Percentiles rank a stretch among this genome's conserved stretches.
Conservation (phyloP, 2,329 filamentous ascomycete genomes). For the Fonsecaea multimorphosa region DNA sequence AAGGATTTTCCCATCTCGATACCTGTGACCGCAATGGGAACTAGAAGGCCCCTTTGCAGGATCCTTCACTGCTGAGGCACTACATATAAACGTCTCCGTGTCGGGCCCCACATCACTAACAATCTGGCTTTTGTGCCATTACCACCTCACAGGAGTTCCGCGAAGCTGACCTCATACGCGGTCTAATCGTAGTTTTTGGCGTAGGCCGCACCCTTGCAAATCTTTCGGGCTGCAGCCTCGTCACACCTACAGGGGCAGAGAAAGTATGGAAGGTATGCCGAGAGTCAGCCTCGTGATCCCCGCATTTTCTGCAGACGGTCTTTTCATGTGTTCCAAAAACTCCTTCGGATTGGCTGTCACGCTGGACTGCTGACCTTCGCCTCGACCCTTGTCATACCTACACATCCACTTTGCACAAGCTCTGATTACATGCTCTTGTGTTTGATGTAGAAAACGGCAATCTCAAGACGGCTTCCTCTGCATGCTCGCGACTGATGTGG, state of each 20-base stretch:
- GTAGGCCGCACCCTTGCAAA: no score
- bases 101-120: neutral
- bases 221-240: neutral
- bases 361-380: neutral
- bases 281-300: slow-evolving; percentile 11
- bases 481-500: neutral
- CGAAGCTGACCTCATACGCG: neutral
- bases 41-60: neutral
- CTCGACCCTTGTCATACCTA: neutral
- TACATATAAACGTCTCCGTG: neutral
- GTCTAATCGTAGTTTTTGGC: neutral
- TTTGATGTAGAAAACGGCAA: neutral
- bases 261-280: slow-evolving; percentile 1
- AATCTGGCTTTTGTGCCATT: neutral
- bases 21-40: neutral
- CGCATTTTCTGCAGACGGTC: neutral
- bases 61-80: neutral
- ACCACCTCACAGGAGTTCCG: neutral
- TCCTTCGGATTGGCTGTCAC: neutral
- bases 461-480: neutral
- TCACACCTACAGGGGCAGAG: no score
- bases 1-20: neutral
- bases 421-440: neutral
- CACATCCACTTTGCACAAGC: neutral
- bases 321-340: neutral